Evolutionary conservation across 2,329 filamentous ascomycete species (phyloP).

Genomic region (Pseudogymnoascus sp.): DNA sequence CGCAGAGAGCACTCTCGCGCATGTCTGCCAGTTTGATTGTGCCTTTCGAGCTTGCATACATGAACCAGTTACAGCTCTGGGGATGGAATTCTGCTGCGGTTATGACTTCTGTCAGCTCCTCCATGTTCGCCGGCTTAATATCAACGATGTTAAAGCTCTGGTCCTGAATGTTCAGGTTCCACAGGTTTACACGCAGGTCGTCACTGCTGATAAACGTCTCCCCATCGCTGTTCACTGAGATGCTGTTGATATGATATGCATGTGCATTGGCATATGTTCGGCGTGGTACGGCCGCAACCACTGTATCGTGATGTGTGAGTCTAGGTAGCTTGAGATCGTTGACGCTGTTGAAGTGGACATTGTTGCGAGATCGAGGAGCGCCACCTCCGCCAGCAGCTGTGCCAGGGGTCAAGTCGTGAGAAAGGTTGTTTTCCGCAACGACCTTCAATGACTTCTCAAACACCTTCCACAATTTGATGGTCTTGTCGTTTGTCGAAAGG

Average conservation of each 20-base stretch:
- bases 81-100: conserved; percentile 98
- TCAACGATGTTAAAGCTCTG: conserved; percentile 99
- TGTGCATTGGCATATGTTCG: conserved; percentile 97
- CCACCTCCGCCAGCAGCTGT: conserved; percentile 69
- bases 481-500: conserved; percentile 98
- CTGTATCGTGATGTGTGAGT: conserved; percentile 95
- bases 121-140: conserved; percentile 99
- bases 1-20: conserved; percentile 92
- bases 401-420: conserved; percentile 80
- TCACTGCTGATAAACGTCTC: conserved; percentile 99
- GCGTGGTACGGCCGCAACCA: conserved; percentile 90
- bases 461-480: conserved; percentile 99
- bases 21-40: conserved; percentile 99
- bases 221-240: conserved; percentile 99
- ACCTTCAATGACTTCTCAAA: conserved; percentile 99
- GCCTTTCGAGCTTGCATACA: conserved; percentile 98
- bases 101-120: conserved; percentile 97
- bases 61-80: conserved; percentile 98
- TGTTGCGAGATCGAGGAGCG: conserved; percentile 63
- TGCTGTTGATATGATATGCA: conserved; percentile 99
- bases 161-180: conserved; percentile 98
- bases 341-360: conserved; percentile 69
- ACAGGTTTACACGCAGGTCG: conserved; percentile 93
- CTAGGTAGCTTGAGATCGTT: conserved; percentile 87
- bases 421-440: conserved; percentile 97